Percentiles rank a stretch among this genome's conserved stretches.
Conservation (phyloP, 495 filamentous ascomycete species). For the Neurospora sublineolata region DNA sequence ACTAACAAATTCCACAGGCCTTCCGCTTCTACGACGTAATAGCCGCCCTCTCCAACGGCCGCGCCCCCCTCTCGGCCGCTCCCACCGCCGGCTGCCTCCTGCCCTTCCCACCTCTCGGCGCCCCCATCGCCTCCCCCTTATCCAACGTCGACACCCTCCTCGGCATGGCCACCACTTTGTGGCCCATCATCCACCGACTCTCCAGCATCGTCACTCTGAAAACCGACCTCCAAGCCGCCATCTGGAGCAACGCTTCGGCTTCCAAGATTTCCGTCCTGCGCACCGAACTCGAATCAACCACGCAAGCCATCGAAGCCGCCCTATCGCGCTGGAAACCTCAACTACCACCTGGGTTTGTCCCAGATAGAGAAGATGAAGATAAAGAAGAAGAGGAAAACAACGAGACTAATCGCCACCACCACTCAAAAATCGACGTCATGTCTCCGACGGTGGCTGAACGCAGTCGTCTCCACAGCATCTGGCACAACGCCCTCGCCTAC, state of each 20-base stretch:
- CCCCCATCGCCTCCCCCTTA: constrained; percentile 30
- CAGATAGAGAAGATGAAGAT: constrained; percentile 2
- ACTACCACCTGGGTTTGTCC: constrained; percentile 20
- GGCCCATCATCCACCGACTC: constrained; percentile 52
- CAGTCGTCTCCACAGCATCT: constrained; percentile 33
- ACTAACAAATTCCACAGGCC: constrained; percentile 25
- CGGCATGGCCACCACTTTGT: constrained; percentile 50
- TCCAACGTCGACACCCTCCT: constrained; percentile 47
- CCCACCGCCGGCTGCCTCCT: constrained; percentile 33
- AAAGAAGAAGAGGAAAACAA: background rate
- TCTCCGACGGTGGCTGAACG: constrained; percentile 12
- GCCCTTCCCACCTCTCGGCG: constrained; percentile 35
- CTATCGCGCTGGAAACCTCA: constrained; percentile 43
- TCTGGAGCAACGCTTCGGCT: constrained; percentile 20
- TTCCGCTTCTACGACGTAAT: constrained; percentile 58
- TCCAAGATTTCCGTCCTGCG: constrained; percentile 42
- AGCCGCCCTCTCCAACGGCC: constrained; percentile 49
- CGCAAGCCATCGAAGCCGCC: constrained; percentile 44
- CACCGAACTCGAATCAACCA: constrained; percentile 43
- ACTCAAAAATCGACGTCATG: background rate
- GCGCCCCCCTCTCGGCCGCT: constrained; percentile 41
- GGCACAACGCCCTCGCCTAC: constrained; percentile 52
- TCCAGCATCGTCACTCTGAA: constrained; percentile 43
- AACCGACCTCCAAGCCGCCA: constrained; percentile 34
- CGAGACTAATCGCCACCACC: background rate